Evolutionary conservation across 169 alveolate genomes (phyloP), one percentile per base, ranked within the genome.

Genomic region (Plasmodium malariae): DNA sequence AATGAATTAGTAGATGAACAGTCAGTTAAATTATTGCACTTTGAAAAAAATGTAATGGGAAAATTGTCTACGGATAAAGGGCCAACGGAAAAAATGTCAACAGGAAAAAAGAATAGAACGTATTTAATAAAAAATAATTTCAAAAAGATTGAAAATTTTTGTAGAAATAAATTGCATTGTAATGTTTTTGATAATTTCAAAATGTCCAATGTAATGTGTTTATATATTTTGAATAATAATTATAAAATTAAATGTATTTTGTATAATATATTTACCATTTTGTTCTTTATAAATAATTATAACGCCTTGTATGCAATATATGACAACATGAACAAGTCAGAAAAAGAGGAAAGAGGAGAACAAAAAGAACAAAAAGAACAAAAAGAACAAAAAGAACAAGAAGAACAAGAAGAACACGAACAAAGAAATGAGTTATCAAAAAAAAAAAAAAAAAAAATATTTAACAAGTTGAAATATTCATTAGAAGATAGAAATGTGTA

Each of bases 191-290:
- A 78, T 62, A 68, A 65, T 26, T 78, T 78, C 54, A 78, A 63
- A 78, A 78, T 78, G 76, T 67, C 70, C 5, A 78, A 62, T 78
- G 76, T 40, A 32, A 43, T 78, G 54, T 62, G 89, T 63, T 55
- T 78, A 65, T 78, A 78, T 57, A 78, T 78, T 34, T 37, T 78
- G 72, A 62, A 40, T 24, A 78, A 78, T 63, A 60, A 78, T 60
- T 78, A 78, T 37, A 78, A 78, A 78, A 78, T 78, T n/a, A 78
- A 78, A 68, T 78, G 78, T 45, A 78, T 78, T 55, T 21, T 78
- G 37, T 63, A 78, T 32, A 78, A 78, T 37, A 78, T 78, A 62
- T 78, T 78, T 78, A 78, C 49, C 37, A 48, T 78, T 62, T 62
- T 78, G 21, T 62, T 62, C 21, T 78, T 78, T 30, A 45, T 78